These are phyloP conservation scores for Pezicula radicicola DNA, from an alignment of 2,329 filamentous ascomycete species.

Conservation along the genomic window DNA sequence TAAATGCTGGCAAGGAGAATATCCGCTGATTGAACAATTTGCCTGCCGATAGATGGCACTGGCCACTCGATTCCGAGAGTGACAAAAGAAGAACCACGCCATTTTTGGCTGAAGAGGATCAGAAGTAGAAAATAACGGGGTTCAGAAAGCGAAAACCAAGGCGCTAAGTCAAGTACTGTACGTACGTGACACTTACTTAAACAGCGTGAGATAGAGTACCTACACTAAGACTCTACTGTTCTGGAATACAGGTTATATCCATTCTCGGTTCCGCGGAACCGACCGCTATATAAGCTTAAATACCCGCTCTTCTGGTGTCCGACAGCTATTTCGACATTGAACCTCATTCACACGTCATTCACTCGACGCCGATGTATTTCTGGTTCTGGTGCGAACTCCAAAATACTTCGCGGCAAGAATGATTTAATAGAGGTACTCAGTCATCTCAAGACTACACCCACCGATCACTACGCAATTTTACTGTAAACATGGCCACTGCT, in stretches of 20 bases:
- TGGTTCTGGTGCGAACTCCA: no score
- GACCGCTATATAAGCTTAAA: not conserved
- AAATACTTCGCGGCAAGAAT: not conserved
- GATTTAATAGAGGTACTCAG: not conserved
- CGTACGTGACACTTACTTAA: not conserved
- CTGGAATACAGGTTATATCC: not conserved
- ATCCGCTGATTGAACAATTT: not conserved
- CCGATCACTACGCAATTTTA: not conserved
- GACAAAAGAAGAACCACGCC: not conserved
- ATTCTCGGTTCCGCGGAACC: not conserved
- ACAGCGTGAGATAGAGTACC: not conserved
- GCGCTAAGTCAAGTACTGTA: not conserved
- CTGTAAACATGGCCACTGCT: conserved; percentile 4
- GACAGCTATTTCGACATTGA: conserved; percentile 9
- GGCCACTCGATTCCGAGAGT: not conserved
- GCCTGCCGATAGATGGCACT: not conserved
- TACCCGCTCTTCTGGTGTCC: not conserved
- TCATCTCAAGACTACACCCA: not conserved
- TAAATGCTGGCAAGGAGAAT: not conserved
- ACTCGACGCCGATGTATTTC: not conserved
- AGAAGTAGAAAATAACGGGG: not conserved
- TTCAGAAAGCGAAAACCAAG: not conserved
- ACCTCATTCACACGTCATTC: not conserved
- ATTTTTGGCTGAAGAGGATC: not conserved
- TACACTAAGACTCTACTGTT: not conserved